Evolutionary conservation across 2,329 filamentous ascomycete species (phyloP).

Genomic region (Metarhizium rileyi): DNA sequence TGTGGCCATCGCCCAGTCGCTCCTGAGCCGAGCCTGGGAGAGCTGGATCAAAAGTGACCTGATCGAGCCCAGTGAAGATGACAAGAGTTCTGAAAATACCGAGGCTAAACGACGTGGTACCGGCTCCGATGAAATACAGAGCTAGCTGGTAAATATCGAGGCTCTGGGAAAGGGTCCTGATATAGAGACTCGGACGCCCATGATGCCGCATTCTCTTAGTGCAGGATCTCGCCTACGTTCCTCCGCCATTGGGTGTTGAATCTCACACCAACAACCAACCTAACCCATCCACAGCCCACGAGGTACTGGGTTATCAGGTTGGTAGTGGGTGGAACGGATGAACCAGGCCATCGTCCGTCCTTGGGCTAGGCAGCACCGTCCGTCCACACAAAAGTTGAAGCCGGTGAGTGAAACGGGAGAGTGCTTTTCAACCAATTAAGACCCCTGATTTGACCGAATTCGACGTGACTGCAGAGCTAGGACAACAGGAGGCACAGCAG

Average conservation of each 20-base stretch:
- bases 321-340: neutral
- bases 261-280: neutral
- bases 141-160: neutral
- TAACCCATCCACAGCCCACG: neutral
- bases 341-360: neutral
- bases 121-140: neutral
- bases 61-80: neutral
- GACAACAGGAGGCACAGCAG: neutral
- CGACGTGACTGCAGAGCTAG: conserved; percentile 5
- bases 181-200: neutral
- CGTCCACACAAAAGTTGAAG: neutral
- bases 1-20: neutral
- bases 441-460: conserved; percentile 16
- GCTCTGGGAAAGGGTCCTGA: neutral
- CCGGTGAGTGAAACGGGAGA: neutral
- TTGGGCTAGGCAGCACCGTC: neutral
- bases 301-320: neutral
- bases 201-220: neutral
- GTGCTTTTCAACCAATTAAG: conserved; percentile 14
- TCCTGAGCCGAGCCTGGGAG: neutral
- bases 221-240: neutral
- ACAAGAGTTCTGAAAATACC: no score
- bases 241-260: neutral
- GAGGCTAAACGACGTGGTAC: no score
- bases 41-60: neutral